These are phyloP conservation scores for Amoebophrya sp. DNA, from an alignment of 169 alveolate genomes.

Conservation along the genomic window DNA sequence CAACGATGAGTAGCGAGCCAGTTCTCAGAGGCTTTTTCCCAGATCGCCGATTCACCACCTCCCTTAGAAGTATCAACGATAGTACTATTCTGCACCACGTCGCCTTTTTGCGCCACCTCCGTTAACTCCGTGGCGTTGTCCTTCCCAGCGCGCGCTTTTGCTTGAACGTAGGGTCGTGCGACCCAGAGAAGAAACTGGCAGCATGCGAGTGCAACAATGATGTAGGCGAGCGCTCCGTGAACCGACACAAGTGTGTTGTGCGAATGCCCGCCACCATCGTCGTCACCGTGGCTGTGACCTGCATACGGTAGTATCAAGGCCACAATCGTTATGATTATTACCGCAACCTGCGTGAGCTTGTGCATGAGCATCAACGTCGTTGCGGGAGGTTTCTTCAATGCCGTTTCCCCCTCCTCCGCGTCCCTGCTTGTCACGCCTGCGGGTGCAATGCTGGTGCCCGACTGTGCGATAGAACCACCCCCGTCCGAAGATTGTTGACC, in stretches of 20 bases:
- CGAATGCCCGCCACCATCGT: background rate
- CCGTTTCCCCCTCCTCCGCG: background rate
- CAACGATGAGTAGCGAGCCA: too few relatives aligned
- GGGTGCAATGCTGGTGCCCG: background rate
- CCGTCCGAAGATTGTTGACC: background rate
- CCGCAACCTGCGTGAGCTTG: background rate
- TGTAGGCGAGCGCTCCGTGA: background rate
- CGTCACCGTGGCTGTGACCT: background rate
- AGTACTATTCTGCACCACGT: too few relatives aligned
- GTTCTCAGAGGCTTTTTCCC: too few relatives aligned
- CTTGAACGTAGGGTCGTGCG: too few relatives aligned
- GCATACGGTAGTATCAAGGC: background rate
- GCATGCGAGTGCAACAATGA: background rate
- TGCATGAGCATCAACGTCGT: background rate
- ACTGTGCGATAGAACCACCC: background rate
- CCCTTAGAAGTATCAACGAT: too few relatives aligned
- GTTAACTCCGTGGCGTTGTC: too few relatives aligned
- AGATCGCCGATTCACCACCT: too few relatives aligned
- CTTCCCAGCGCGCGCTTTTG: too few relatives aligned
- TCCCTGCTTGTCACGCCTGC: background rate
- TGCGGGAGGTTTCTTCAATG: background rate
- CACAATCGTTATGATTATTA: background rate
- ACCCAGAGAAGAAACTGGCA: background rate
- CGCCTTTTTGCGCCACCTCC: too few relatives aligned
- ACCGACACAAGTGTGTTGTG: background rate